Evolutionary conservation across 2,329 filamentous ascomycete genomes (phyloP).

Genomic region (Epichloe sylvatica): DNA sequence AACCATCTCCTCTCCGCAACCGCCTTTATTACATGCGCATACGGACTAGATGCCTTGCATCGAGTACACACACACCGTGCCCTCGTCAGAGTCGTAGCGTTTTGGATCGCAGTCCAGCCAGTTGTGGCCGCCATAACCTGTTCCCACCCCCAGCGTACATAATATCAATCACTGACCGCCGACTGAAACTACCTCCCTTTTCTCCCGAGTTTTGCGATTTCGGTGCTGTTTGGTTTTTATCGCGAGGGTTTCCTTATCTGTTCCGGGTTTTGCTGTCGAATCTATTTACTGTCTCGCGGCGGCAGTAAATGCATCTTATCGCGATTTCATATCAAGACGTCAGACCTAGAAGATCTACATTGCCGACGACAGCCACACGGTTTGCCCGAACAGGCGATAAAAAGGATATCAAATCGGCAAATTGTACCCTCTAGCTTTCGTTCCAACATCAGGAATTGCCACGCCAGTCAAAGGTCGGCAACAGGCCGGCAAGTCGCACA

Average conservation of each 20-base stretch:
- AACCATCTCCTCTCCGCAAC: not conserved
- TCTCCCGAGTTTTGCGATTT: slow-evolving; percentile 28
- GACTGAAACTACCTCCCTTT: slow-evolving; percentile 18
- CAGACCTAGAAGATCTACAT: slow-evolving; percentile 11
- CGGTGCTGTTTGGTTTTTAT: slow-evolving; percentile 20
- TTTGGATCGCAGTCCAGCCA: not conserved
- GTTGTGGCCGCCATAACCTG: not conserved
- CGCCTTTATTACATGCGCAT: not conserved
- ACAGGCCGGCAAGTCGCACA: not conserved
- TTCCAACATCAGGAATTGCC: not conserved
- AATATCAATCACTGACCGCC: slow-evolving; percentile 32
- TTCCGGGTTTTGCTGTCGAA: slow-evolving; percentile 4
- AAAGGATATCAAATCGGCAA: not conserved
- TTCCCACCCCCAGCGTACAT: slow-evolving; percentile 24
- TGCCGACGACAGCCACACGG: slow-evolving; percentile 25
- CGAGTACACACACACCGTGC: not conserved
- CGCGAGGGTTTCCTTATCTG: slow-evolving; percentile 15
- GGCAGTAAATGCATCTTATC: not conserved
- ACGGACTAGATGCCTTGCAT: not conserved
- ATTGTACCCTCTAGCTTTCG: no score
- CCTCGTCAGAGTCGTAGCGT: not conserved
- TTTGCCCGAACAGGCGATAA: not conserved
- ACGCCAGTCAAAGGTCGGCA: not conserved
- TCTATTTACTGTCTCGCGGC: slow-evolving; percentile 13
- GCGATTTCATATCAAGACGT: not conserved